Base-by-base conservation (phyloP, 176 grass and related monocot species). In the Juncus inflexus region DNA sequence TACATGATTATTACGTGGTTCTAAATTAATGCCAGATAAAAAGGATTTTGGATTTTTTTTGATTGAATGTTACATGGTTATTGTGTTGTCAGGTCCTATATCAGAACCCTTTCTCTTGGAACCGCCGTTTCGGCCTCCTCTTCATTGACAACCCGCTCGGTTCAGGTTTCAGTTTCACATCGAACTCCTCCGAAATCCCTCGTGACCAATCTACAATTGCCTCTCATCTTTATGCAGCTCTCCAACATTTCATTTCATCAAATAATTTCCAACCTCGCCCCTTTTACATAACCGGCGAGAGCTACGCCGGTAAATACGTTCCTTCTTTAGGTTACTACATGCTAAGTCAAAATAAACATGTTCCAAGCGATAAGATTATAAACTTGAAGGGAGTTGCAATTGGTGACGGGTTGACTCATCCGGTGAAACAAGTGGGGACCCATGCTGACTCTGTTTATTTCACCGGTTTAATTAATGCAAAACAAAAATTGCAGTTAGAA, bases 81-180 rank as follows among this genome's bases (percentile, higher is more conserved):
- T 3, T 70, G 40, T 10, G 28, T 55, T 45, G 57, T 45, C 67
- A 70, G 67, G 15, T 10, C 50, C 85, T 89, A 81, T 51, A 61
- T 12, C 41, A 5, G 5, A 85, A 94, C 67, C 76, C 49, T 45
- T 40, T 71, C 68, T 55, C 63, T 9, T 94, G 85, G 90, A 88
- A 88, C 86, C 77, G 69, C 2, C 79, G 74, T 14, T 89, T 95
- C 43, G 77, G 77, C 62, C 52, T 95, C 10, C 55, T 95, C 62
- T 89, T 95, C 76, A 55, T 95, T 28, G 90, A 95, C 79, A 83
- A 64, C 79, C 90, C 90, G 2, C 82, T 89, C 52, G 85, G 90
- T 42, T 35, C 85, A 42, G 85, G 85, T 15, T 95, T 86, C 79
- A 95, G 90, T 83, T 15, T 51, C 50, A 37, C 79, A 2, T 43